Percentiles rank a stretch among this genome's conserved stretches.
Evolutionary conservation across 1,139 yeast genomes (phyloP).

Genomic region (Saccharomyces hybrid): DNA sequence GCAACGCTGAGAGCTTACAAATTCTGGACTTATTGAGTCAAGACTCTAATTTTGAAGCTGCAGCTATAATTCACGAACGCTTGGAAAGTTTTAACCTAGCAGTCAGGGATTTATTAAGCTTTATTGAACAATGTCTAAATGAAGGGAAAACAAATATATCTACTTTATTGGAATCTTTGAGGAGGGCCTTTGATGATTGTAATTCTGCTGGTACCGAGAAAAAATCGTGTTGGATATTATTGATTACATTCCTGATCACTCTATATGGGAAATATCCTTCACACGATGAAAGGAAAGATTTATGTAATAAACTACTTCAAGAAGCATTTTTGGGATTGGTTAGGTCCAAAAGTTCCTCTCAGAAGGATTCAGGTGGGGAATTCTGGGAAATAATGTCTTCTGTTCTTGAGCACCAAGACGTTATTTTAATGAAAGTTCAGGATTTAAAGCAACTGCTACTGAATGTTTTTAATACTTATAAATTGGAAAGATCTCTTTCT

Average conservation of each 20-base stretch:
- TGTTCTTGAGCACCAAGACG: conserved; percentile 24
- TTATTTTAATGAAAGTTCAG: conserved; percentile 19
- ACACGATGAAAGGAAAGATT: conserved; percentile 2
- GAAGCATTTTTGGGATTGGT: conserved; percentile 21
- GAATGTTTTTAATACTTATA: conserved; percentile 20
- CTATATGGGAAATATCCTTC: conserved; percentile 7
- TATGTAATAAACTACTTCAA: conserved; percentile 17
- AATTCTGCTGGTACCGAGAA: conserved; percentile 6
- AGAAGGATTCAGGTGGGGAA: conserved; percentile 1
- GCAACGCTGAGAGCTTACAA: conserved; percentile 11
- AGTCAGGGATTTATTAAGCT: conserved; percentile 12
- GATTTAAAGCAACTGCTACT: conserved; percentile 17
- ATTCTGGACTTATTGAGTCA: conserved; percentile 5
- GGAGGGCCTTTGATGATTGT: conserved; percentile 13
- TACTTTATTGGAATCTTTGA: conserved; percentile 8
- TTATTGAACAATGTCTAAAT: conserved; percentile 14
- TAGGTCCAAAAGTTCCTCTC: conserved; percentile 8
- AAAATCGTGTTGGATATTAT: conserved; percentile 19
- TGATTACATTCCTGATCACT: conserved; percentile 18
- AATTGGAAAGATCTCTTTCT: conserved; percentile 22
- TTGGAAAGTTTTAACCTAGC: conserved; percentile 14
- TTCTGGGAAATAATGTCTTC: conserved; percentile 12
- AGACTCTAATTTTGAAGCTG: conserved; percentile 14
- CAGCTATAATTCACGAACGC: conserved; percentile 15
- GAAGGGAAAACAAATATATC: conserved; percentile 3